These are phyloP conservation scores for Magnolia changhungtana DNA, from an alignment of 164 flowering plant species.

Conservation along the genomic window DNA sequence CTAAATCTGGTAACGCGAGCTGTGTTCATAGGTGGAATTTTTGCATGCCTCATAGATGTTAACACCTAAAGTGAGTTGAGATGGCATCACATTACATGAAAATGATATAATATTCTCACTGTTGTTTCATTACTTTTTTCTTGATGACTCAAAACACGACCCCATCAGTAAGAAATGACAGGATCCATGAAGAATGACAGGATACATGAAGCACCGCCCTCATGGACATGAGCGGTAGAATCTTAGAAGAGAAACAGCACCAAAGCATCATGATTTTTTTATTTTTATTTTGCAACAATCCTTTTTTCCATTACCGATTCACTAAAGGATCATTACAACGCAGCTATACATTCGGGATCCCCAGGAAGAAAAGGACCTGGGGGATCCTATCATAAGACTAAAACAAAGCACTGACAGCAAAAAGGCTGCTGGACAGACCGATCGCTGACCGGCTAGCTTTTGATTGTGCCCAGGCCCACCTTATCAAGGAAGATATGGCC, in stretches of 20 bases:
- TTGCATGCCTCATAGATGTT: background rate
- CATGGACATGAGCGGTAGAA: background rate
- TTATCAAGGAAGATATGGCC: too few species aligned
- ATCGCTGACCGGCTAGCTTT: too few species aligned
- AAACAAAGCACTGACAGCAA: too few species aligned
- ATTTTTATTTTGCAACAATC: too few species aligned
- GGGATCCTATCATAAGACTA: too few species aligned
- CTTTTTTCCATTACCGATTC: too few species aligned
- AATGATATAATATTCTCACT: too few species aligned
- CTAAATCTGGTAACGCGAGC: background rate
- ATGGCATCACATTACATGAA: background rate
- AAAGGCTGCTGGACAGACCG: too few species aligned
- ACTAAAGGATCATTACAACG: too few species aligned
- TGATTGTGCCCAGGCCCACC: too few species aligned
- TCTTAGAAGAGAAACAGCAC: background rate
- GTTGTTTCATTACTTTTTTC: background rate
- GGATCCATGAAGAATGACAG: background rate
- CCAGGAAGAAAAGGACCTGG: too few species aligned
- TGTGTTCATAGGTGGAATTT: background rate
- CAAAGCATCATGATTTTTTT: background rate
- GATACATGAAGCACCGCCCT: background rate
- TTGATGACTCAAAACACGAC: background rate
- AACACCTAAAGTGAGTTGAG: background rate
- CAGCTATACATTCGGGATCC: too few species aligned
- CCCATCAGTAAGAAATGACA: background rate